Percentiles rank a stretch among this genome's conserved stretches.
These are phyloP conservation scores for Picochlorum costavermella DNA, from an alignment of 139 green algal genomes.

Conservation along the genomic window DNA sequence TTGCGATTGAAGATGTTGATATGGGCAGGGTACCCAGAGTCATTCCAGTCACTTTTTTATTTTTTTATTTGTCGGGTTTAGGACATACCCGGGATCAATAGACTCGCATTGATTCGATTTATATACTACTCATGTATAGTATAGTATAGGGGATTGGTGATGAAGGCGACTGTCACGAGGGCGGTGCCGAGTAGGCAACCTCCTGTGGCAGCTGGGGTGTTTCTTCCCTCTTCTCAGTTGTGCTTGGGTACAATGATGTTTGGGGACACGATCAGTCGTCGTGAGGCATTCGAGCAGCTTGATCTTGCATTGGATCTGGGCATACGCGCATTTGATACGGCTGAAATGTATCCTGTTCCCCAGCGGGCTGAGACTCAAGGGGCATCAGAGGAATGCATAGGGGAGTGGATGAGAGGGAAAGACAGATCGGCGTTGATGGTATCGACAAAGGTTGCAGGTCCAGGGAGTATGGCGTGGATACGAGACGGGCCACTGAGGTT, in stretches of 20 bases:
- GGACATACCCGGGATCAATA: no score
- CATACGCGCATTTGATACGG: slow-evolving; percentile 80
- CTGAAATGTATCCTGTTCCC: slow-evolving; percentile 84
- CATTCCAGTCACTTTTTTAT: no score
- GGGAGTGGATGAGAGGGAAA: slow-evolving; percentile 31
- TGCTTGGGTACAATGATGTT: slow-evolving; percentile 83
- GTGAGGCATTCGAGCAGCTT: slow-evolving; percentile 40
- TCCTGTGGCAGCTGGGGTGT: neutral
- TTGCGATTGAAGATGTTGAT: no score
- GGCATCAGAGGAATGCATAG: slow-evolving; percentile 46
- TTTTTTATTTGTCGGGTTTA: no score
- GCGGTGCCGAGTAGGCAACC: no score
- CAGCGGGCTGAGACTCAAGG: slow-evolving; percentile 52
- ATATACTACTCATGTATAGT: no score
- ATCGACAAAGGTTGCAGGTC: slow-evolving; percentile 69
- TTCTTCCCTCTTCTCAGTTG: slow-evolving; percentile 28
- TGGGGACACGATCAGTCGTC: slow-evolving; percentile 48
- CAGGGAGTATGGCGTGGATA: slow-evolving; percentile 77
- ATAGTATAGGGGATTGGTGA: no score
- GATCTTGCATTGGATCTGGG: slow-evolving; percentile 49
- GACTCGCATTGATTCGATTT: no score
- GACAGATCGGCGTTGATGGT: slow-evolving; percentile 37
- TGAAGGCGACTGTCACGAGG: no score
- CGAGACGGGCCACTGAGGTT: slow-evolving; percentile 48
- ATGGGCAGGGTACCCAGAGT: no score